Evolutionary conservation across 352 stramenopile genomes (phyloP), one percentile per base, ranked within the genome.

Genomic region (Globisporangium iwayamae): DNA sequence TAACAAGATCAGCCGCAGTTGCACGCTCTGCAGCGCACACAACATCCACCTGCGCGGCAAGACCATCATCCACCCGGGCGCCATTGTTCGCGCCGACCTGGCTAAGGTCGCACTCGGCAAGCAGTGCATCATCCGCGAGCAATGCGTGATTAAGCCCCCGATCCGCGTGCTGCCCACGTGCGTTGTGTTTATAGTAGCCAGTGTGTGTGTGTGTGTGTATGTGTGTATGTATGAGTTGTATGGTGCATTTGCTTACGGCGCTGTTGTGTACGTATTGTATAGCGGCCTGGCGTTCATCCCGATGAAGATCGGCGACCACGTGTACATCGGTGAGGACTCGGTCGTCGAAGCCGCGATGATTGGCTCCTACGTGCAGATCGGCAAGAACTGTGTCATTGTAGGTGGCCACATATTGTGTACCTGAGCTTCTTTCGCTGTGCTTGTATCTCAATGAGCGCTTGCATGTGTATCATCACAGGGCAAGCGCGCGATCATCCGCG

Each of bases 341-440:
- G 78, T 96, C 30, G 80, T 96, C 22, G 86, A 96, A 65, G 88
- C 83, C 36, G 85, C 86, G 18, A 87, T 86, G 75, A 91, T 96
- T 66, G 88, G 88, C 25, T 92, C 81, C 32, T 86, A 79, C 62
- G 85, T 93, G 41, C 79, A 91, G 66, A 93, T 96, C 60, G 88
- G 86, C 65, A 81, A 81, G 56, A 91, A 93, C 68, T 93, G 84
- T 66, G 85, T 96, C 55, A 93, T 96, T 67, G 84, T 94, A 70
- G 11, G 74, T 85, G 14, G 2, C 4, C 7, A 4, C 28, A 38
- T 11, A 14, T 48, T 61, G 52, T 28, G 25, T 28, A 28, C 25
- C 25, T 28, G 1, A 28, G 25, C 25, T 28, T 28, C 25, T 28
- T 28, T 28, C 25, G 25, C 25, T 28, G 25, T 28, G 25, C 25